Percentiles rank a stretch among this genome's conserved stretches.
Evolutionary conservation across 1,139 yeast genomes (phyloP).

Genomic region (Magnusiomyces fungicola): DNA sequence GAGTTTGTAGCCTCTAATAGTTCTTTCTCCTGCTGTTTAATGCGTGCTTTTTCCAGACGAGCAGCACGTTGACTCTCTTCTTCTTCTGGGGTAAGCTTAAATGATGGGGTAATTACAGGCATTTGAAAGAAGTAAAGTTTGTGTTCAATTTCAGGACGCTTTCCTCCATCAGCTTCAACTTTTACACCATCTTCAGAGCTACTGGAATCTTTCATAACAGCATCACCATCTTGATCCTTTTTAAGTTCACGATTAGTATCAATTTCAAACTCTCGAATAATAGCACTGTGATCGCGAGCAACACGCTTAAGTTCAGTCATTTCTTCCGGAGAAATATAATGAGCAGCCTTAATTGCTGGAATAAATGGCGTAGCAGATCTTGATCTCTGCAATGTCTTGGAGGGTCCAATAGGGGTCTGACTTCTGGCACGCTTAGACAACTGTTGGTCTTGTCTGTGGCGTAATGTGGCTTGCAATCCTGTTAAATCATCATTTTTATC

Average conservation of each 20-base stretch:
- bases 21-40: too few species aligned
- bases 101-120: conserved; percentile 60
- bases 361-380: conserved; percentile 13
- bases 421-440: conserved; percentile 10
- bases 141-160: conserved; percentile 30
- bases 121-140: conserved; percentile 57
- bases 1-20: too few species aligned
- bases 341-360: conserved; percentile 7
- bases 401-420: background rate
- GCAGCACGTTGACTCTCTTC: background rate
- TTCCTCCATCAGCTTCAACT: conserved; percentile 9
- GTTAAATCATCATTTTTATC: background rate
- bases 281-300: conserved; percentile 23
- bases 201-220: background rate
- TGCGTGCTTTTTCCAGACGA: background rate
- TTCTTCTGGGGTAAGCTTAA: conserved; percentile 25
- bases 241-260: conserved; percentile 3
- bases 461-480: background rate
- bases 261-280: conserved; percentile 24
- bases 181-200: conserved; percentile 27
- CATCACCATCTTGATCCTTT: conserved; percentile 17
- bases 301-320: conserved; percentile 23
- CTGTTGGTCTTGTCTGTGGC: background rate
- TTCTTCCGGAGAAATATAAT: conserved; percentile 22
- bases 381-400: conserved; percentile 4